A percentile compares a stretch with the other conserved stretches of the same genome.
phyloP scores from a whole-genome alignment of 108 stramenopile genomes.

The Bacterosira constricta region DNA sequence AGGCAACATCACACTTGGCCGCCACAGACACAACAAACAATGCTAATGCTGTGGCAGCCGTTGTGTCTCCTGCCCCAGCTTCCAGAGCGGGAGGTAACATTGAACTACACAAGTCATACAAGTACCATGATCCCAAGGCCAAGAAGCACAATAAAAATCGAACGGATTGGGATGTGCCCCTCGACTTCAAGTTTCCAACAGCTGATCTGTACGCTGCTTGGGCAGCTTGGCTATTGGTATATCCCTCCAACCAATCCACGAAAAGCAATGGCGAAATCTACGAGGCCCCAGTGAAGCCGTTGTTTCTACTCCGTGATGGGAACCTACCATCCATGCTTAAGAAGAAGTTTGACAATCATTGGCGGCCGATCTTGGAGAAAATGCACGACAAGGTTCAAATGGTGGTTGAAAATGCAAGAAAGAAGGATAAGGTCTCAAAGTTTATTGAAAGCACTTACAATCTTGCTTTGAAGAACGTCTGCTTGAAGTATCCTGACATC shows the following conservation, averaged over 20 bases:
- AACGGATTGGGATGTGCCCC: neutral
- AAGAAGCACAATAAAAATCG: neutral
- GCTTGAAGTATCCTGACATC: neutral
- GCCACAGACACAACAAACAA: too few relatives aligned
- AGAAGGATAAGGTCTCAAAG: too few relatives aligned
- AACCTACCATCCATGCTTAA: neutral
- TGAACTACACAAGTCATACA: neutral
- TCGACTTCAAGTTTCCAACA: neutral
- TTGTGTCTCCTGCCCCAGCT: neutral
- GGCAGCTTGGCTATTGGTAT: neutral
- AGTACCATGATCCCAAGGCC: neutral
- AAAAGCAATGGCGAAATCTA: neutral
- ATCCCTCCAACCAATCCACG: neutral
- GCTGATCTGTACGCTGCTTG: neutral
- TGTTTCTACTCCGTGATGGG: neutral
- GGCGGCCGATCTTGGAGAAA: neutral
- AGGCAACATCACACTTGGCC: neutral
- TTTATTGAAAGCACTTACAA: neutral
- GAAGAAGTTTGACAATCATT: conserved; percentile 1
- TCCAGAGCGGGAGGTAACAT: neutral
- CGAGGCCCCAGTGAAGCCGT: neutral
- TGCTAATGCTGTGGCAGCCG: too few relatives aligned
- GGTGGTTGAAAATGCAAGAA: too few relatives aligned
- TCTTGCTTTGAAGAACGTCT: neutral
- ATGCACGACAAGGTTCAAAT: too few relatives aligned